phyloP scores from a whole-genome alignment of 495 filamentous ascomycete genomes.

The Neurospora pannonica region DNA sequence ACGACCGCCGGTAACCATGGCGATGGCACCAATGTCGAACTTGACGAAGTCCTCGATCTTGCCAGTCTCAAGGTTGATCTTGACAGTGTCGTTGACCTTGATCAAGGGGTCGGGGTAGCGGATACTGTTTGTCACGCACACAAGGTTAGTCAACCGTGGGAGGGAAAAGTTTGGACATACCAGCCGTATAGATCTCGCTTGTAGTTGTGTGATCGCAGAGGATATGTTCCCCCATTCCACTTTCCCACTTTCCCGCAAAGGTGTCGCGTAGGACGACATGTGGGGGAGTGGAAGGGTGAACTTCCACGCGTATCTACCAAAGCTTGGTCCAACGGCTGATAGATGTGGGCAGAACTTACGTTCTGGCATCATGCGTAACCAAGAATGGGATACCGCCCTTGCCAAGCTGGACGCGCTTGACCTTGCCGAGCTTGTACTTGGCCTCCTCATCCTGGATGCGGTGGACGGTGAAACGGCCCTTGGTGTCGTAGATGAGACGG shows the following conservation, averaged over 20 bases:
- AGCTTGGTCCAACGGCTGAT: constrained; percentile 99
- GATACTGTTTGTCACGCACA: constrained; percentile 51
- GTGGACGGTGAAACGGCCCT: constrained; percentile 99
- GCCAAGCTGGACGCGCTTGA: constrained; percentile 98
- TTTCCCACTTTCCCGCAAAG: background rate
- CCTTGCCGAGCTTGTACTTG: constrained; percentile 98
- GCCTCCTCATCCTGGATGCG: constrained; percentile 97
- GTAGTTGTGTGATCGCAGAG: constrained; percentile 7
- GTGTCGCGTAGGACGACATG: constrained; percentile 1
- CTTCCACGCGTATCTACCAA: constrained; percentile 57
- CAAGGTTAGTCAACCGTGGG: constrained; percentile 31
- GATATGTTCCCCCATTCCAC: background rate
- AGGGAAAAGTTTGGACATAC: constrained; percentile 28
- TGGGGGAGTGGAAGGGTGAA: constrained; percentile 3
- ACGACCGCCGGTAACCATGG: constrained; percentile 96
- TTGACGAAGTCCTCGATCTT: constrained; percentile 94
- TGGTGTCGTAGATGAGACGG: constrained; percentile 99
- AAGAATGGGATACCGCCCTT: constrained; percentile 99
- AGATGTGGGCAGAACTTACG: constrained; percentile 92
- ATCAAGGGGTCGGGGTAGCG: constrained; percentile 96
- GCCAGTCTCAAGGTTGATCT: constrained; percentile 92
- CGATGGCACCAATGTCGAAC: constrained; percentile 95
- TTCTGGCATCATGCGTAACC: constrained; percentile 99
- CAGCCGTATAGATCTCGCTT: constrained; percentile 31
- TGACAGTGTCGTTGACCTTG: constrained; percentile 99